Conservation (phyloP, 2,329 filamentous ascomycete species). For the Paecilomyces fulvus region DNA sequence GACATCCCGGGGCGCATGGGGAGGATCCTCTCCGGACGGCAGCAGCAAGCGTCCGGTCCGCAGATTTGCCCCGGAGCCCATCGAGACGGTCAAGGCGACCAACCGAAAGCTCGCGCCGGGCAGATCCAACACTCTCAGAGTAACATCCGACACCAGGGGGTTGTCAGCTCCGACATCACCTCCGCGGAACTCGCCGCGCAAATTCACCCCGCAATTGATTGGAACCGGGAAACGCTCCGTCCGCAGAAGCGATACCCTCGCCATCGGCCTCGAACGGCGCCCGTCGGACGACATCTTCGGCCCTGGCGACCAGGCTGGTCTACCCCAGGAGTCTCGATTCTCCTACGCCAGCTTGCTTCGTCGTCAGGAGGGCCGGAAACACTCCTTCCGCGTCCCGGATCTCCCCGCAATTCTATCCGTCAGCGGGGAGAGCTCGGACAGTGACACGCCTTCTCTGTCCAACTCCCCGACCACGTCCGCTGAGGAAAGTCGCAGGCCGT, state of each 20-base stretch:
- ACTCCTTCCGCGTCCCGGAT: constrained; percentile 54
- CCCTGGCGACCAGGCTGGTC: constrained; percentile 8
- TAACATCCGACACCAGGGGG: background rate
- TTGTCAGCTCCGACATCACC: constrained; percentile 1
- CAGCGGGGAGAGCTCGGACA: constrained; percentile 42
- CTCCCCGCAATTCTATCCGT: constrained; percentile 55
- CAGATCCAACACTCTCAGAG: background rate
- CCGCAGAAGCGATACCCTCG: constrained; percentile 55
- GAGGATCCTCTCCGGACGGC: background rate
- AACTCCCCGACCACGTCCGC: constrained; percentile 23
- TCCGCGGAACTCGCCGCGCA: constrained; percentile 23
- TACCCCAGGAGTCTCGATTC: constrained; percentile 32
- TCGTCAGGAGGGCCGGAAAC: constrained; percentile 32
- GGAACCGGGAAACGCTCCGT: constrained; percentile 68
- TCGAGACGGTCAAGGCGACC: background rate
- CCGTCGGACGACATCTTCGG: constrained; percentile 1
- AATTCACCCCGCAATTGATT: constrained; percentile 71
- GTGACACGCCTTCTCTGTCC: constrained; percentile 36
- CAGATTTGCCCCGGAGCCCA: constrained; percentile 2
- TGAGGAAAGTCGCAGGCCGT: constrained; percentile 25
- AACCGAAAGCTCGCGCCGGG: background rate
- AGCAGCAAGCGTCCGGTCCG: background rate
- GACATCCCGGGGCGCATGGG: background rate
- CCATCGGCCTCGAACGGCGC: constrained; percentile 54
- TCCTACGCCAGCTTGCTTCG: constrained; percentile 36